Base-by-base conservation (phyloP, 2,329 filamentous ascomycete species). In the Aspergillus transmontanensis region DNA sequence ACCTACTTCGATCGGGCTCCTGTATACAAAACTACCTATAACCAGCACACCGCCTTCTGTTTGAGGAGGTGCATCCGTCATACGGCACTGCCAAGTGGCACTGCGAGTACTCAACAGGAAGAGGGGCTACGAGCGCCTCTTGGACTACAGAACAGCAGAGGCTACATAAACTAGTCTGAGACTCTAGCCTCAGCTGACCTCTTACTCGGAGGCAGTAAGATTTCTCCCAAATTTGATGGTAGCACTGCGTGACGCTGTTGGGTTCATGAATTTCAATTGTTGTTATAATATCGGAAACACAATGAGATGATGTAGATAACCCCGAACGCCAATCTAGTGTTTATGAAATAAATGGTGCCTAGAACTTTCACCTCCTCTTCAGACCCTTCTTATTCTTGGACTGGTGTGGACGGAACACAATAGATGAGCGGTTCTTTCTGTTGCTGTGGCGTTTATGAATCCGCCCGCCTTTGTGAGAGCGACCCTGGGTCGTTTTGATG, bases 391-490 rank as follows among this genome's bases (percentile, higher is more conserved):
- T 73, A 32, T 61, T 60, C 65, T 79, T 74, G 30, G 71, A 71
- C 55, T 71, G 68, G 56, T 71, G 73, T 51, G 72, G 61, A 48
- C 72, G 68, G 62, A 81, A 81, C 12, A 79, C 75, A 61, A 81
- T 80, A 11, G 76, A 76, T 57, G 75, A 73, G 57, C 75, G 75
- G 39, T 72, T 72, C 62, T 74, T 74, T 51, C 74, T 75, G 59
- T 63, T 63, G 53, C 61, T 63, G 55, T 74, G 71, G 63, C 72
- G 73, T 65, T 80, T 81, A 55, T 77, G 77, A 60, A 81, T 73
- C 58, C 78, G 74, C n/a, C 69, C 70, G n/a, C 70, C 64, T 57
- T 76, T 74, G 4, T 71, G 71, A 11, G 72, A 64, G 34, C 59
- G 64, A 57, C 61, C 68, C 51, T 71, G 71, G 23, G 72, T 67